Percentiles rank a stretch among this genome's conserved stretches.
Conservation (phyloP, 1,284 basidiomycete genomes). For the Trichosporon sp. region DNA sequence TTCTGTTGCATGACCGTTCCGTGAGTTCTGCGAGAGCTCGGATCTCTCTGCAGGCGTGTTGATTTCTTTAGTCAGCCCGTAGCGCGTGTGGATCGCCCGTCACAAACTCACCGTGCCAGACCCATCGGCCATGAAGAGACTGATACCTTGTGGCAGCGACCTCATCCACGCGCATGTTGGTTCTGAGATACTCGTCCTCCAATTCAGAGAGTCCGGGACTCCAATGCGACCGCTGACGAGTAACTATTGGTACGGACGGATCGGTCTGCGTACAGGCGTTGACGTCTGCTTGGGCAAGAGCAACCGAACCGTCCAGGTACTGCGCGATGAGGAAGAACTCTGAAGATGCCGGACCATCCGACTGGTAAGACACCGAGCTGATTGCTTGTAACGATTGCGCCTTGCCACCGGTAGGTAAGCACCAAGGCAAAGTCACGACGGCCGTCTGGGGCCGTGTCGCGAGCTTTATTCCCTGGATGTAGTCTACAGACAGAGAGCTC, state of each 20-base stretch:
- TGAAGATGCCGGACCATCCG: neutral
- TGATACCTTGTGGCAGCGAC: constrained; percentile 9
- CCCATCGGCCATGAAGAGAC: constrained; percentile 27
- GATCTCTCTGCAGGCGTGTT: neutral
- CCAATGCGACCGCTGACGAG: neutral
- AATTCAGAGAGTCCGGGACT: neutral
- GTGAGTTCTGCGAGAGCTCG: neutral
- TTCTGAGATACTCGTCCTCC: neutral
- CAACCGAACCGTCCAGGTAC: neutral
- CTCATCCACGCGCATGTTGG: neutral
- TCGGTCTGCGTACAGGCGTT: neutral
- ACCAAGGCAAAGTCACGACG: neutral
- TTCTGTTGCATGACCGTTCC: neutral
- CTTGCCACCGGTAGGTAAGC: neutral
- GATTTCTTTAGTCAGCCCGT: neutral
- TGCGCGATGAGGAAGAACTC: neutral
- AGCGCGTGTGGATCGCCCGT: neutral
- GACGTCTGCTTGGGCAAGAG: neutral
- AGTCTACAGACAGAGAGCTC: neutral
- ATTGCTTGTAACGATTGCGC: too few species aligned
- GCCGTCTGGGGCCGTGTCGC: neutral
- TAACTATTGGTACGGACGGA: neutral
- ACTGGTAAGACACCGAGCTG: too few species aligned
- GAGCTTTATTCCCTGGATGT: neutral
- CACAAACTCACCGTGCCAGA: constrained; percentile 30